Evolutionary conservation across 2,329 filamentous ascomycete genomes (phyloP).

Genomic region (Aspergillus sp.): DNA sequence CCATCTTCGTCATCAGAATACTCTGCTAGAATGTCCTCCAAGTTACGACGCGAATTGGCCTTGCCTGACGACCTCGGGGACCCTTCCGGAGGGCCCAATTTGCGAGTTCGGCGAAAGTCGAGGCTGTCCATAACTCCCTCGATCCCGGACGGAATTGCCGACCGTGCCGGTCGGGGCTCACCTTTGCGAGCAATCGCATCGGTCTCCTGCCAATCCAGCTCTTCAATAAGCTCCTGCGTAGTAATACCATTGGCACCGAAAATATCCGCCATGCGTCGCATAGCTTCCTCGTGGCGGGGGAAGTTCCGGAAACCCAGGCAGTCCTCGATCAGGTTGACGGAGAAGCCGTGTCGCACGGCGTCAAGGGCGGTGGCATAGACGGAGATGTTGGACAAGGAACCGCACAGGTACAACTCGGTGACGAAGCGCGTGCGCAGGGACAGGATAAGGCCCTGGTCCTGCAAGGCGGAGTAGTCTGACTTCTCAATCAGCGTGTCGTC

Average conservation of each 20-base stretch:
- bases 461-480: constrained; percentile 84
- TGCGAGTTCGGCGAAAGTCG: constrained; percentile 24
- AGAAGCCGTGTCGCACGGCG: constrained; percentile 80
- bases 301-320: constrained; percentile 79
- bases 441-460: constrained; percentile 69
- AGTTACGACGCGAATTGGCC: constrained; percentile 6
- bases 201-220: constrained; percentile 43
- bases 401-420: constrained; percentile 86
- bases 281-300: constrained; percentile 66
- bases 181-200: constrained; percentile 34
- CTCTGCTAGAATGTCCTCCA: constrained; percentile 15
- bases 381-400: constrained; percentile 80
- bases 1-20: constrained; percentile 18
- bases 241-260: constrained; percentile 69
- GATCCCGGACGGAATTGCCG: constrained; percentile 29
- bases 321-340: constrained; percentile 84
- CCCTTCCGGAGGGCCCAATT: constrained; percentile 7
- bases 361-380: constrained; percentile 91
- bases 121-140: constrained; percentile 37
- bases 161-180: constrained; percentile 13
- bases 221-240: constrained; percentile 59
- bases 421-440: constrained; percentile 81
- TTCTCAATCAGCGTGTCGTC: constrained; percentile 63
- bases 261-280: constrained; percentile 69
- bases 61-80: constrained; percentile 7